Conservation (phyloP, 1,139 yeast species). For the Kazachstania sp. region DNA sequence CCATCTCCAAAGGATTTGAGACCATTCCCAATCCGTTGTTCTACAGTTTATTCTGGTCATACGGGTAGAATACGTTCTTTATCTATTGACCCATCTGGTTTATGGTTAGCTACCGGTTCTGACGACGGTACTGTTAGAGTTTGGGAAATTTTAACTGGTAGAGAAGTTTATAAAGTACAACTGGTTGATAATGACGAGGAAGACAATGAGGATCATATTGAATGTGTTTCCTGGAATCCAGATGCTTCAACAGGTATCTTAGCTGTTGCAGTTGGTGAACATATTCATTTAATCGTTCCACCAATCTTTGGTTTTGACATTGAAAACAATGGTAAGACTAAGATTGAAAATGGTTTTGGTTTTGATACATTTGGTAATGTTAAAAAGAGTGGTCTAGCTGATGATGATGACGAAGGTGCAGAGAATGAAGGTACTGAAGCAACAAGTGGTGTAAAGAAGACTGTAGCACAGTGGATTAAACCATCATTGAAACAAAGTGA, state of each 20-base stretch:
- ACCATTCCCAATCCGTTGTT: slow-evolving; percentile 94
- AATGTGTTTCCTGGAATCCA: slow-evolving; percentile 88
- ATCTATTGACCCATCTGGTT: slow-evolving; percentile 80
- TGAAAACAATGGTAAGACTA: slow-evolving; percentile 71
- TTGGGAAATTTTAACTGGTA: slow-evolving; percentile 94
- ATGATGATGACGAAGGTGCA: slow-evolving; percentile 35
- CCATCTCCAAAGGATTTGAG: slow-evolving; percentile 95
- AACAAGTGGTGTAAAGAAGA: slow-evolving; percentile 37
- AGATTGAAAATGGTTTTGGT: slow-evolving; percentile 89
- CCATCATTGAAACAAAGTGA: slow-evolving; percentile 57
- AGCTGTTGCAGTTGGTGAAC: slow-evolving; percentile 80
- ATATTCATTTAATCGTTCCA: slow-evolving; percentile 70
- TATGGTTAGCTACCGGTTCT: slow-evolving; percentile 95
- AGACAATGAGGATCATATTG: slow-evolving; percentile 63
- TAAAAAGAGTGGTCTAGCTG: slow-evolving; percentile 41
- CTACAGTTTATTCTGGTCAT: slow-evolving; percentile 81
- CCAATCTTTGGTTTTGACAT: slow-evolving; percentile 84
- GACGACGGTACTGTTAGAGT: slow-evolving; percentile 94
- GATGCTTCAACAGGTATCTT: slow-evolving; percentile 60
- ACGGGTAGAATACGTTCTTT: slow-evolving; percentile 71
- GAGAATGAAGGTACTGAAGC: slow-evolving; percentile 35
- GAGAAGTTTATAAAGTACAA: slow-evolving; percentile 69
- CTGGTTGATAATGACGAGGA: slow-evolving; percentile 35
- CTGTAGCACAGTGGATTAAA: slow-evolving; percentile 76
- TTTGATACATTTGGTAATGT: slow-evolving; percentile 66